Conservation (phyloP, 2,329 filamentous ascomycete species). For the Trichoderma atroviride region DNA sequence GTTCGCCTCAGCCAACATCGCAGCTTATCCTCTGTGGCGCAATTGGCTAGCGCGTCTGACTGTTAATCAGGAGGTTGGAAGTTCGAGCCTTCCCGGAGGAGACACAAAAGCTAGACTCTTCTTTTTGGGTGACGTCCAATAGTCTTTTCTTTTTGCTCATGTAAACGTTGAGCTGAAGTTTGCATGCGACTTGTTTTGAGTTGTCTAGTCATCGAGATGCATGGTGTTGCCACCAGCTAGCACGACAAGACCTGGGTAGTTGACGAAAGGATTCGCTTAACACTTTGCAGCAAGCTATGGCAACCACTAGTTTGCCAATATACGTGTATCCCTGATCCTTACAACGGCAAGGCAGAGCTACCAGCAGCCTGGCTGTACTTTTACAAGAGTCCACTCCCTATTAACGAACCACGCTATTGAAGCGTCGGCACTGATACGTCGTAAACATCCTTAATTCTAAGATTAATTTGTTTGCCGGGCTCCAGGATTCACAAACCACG, state of each 20-base stretch:
- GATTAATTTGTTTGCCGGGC: background rate
- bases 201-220: background rate
- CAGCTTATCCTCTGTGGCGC: conserved; percentile 44
- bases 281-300: background rate
- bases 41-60: conserved; percentile 63
- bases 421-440: background rate
- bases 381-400: background rate
- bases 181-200: too few relatives aligned
- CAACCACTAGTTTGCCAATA: background rate
- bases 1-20: background rate
- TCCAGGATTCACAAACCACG: background rate
- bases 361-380: background rate
- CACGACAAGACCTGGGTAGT: background rate
- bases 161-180: background rate
- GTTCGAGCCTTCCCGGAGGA: conserved; percentile 29
- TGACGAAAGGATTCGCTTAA: background rate
- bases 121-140: background rate
- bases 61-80: conserved; percentile 47
- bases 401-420: background rate
- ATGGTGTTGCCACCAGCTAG: background rate
- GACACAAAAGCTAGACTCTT: background rate
- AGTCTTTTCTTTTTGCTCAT: background rate
- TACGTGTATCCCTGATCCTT: conserved; percentile 4
- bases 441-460: background rate
- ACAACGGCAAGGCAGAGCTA: background rate